Base-by-base conservation (phyloP, 805 yeast species). In the Wickerhamiella dianesei region DNA sequence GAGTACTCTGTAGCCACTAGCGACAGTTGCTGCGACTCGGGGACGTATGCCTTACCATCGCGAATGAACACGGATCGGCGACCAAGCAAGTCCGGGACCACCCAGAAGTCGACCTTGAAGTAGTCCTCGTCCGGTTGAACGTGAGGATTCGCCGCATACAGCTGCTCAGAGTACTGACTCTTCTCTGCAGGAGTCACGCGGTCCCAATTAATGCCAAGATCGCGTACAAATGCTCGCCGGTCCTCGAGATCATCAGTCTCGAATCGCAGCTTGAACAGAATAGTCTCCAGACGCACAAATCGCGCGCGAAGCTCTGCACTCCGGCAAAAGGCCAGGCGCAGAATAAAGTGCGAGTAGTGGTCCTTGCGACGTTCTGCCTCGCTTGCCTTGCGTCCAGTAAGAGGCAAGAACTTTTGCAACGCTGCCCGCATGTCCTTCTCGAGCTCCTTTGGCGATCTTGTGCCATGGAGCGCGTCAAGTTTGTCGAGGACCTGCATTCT, bases 271-370 rank as follows among this genome's bases (percentile, higher is more conserved):
- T 74, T 77, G 65, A 92, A 87, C 37, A 92, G 67, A 13, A 72
- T 65, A 0, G 82, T 69, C 61, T 92, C 99, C 29, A 87, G 77
- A 54, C 77, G 74, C 29, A 84, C 69, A 57, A 92, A 89, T 59
- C 89, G 76, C 35, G 72, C 75, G 51, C 96, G 74, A 44, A 88
- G 71, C 50, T 89, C 97, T 44, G 83, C 84, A 2, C 60, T 55
- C 52, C 94, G 77, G 60, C 96, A 84, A 61, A 92, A 92, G 41
- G 94, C 95, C 37, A 92, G 70, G 47, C 96, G 71, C 52, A 92
- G 66, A 35, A 89, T 88, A 60, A 69, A 92, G 65, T 92, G 99
- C 4, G 95, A 82, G 61, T 84, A 86, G 58, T 86, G 89, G 64
- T 92, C 99, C 61, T 89, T 89, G 53, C 74, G 74, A 54, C 94